Conservation (phyloP, 176 grass and related monocot genomes). For the Neostapfia colusana region DNA sequence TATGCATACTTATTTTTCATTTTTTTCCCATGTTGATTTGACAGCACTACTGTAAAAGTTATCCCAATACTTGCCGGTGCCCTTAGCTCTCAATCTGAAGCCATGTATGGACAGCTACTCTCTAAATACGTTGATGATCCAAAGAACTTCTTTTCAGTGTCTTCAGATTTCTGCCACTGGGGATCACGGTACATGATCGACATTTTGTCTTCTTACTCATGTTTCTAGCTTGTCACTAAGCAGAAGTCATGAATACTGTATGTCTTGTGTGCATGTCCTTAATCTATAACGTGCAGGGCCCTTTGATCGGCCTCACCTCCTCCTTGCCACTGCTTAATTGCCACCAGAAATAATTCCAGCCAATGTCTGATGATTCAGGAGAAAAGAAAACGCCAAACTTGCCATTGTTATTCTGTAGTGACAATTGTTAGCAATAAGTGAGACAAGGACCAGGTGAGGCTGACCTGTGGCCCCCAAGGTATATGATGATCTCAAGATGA, state of each 20-base stretch:
- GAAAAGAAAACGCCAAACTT: not conserved
- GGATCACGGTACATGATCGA: slow-evolving; percentile 66
- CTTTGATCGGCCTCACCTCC: not conserved
- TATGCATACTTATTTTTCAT: slow-evolving; percentile 4
- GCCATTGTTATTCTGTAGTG: not conserved
- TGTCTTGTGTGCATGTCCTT: not conserved
- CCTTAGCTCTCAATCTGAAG: slow-evolving; percentile 76
- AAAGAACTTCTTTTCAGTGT: slow-evolving; percentile 89
- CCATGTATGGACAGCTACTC: slow-evolving; percentile 79
- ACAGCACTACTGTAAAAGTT: slow-evolving; percentile 81
- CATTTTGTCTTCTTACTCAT: slow-evolving; percentile 22
- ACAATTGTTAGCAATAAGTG: not conserved
- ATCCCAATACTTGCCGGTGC: slow-evolving; percentile 90
- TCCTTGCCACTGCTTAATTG: not conserved
- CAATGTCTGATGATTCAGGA: not conserved
- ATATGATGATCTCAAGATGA: not conserved
- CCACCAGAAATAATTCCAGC: not conserved
- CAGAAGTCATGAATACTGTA: not conserved
- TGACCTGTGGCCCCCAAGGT: not conserved
- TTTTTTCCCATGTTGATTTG: slow-evolving; percentile 31
- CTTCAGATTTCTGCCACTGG: slow-evolving; percentile 98
- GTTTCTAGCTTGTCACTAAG: slow-evolving; percentile 12
- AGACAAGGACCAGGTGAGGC: not conserved
- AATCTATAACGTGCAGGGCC: not conserved
- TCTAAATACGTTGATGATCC: slow-evolving; percentile 88